A percentile compares a stretch with the other conserved stretches of the same genome.
phyloP scores from a whole-genome alignment of 2,329 filamentous ascomycete genomes.

The Thielaviopsis cerberus region DNA sequence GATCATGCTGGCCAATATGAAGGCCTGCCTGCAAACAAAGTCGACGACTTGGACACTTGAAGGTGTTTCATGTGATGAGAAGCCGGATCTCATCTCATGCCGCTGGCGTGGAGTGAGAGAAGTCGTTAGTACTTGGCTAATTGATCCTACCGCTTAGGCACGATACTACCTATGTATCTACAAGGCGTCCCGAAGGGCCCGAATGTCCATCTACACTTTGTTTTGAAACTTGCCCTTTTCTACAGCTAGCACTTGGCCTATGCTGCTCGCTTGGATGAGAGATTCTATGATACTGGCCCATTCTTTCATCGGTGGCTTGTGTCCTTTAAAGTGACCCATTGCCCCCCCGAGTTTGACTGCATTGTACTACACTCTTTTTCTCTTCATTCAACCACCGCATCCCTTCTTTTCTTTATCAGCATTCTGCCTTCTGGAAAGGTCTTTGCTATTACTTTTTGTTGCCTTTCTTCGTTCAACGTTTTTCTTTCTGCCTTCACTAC shows the following conservation, averaged over 20 bases:
- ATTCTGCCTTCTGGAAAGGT: background rate
- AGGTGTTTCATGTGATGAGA: conserved; percentile 1
- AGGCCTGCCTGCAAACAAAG: background rate
- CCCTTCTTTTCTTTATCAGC: background rate
- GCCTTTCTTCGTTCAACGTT: background rate
- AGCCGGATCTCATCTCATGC: background rate
- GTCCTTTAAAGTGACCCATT: background rate
- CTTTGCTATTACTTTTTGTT: background rate
- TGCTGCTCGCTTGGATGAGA: no score
- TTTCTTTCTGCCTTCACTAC: background rate
- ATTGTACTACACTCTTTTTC: background rate
- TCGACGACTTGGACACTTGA: conserved; percentile 1
- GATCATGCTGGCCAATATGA: conserved; percentile 3
- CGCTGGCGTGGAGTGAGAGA: background rate
- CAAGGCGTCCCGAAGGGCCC: background rate
- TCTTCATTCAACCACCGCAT: background rate
- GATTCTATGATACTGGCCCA: no score
- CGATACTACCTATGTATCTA: background rate
- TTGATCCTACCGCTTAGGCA: no score
- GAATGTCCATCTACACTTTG: background rate
- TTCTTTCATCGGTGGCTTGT: background rate
- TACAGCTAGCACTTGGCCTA: background rate
- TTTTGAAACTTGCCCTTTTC: background rate
- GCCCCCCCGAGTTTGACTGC: background rate
- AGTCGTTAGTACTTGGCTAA: no score